Base-by-base conservation (phyloP, 108 stramenopile genomes). In the Cyclotella choctawhatcheeana region DNA sequence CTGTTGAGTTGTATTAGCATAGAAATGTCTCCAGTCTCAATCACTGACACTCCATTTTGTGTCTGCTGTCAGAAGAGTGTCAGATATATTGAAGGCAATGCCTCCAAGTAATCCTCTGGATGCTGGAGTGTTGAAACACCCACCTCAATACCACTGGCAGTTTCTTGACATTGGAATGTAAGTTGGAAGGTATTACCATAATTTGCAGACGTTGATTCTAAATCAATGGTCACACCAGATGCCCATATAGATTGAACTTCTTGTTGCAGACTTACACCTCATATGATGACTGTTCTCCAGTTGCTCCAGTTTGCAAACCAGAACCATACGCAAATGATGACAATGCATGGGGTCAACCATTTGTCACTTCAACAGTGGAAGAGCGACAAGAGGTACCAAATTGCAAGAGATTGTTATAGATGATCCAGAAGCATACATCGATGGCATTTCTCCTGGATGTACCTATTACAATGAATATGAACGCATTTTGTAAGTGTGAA, bases 181-280 rank as follows among this genome's bases (percentile, higher is more conserved):
- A 76, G 12, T 27, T 53, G 66, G 26, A 76, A 76, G 14, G 44
- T 16, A 30, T 67, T 55, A 3, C 74, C 74, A n/a, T 18, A 18
- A 54, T 58, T 30, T 14, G 58, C 40, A 76, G 20, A 10, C 74
- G 67, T 21, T 76, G 74, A 25, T 61, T 25, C 44, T 76, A 61
- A 76, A 0, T 80, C 73, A 44, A 69, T 48, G 1, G 48, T 48
- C 0, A 31, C 14, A 14, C 65, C 73, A 22, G 56, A 60, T 45
- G 79, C 50, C 60, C 29, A 73, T 24, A 92, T 85, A 44, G 85
- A 81, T 74, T 92, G 91, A 20, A 86, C 75, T 53, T 88, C 85
- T 27, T 51, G 62, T 93, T 90, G 5, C 85, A 71, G 16, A 84
- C 62, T 44, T 76, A 69, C 5, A 93, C 82, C 44, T 77, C 69